A percentile compares a stretch with the other conserved stretches of the same genome.
phyloP scores from a whole-genome alignment of 1,139 yeast species.

The Candida labiduridarum region DNA sequence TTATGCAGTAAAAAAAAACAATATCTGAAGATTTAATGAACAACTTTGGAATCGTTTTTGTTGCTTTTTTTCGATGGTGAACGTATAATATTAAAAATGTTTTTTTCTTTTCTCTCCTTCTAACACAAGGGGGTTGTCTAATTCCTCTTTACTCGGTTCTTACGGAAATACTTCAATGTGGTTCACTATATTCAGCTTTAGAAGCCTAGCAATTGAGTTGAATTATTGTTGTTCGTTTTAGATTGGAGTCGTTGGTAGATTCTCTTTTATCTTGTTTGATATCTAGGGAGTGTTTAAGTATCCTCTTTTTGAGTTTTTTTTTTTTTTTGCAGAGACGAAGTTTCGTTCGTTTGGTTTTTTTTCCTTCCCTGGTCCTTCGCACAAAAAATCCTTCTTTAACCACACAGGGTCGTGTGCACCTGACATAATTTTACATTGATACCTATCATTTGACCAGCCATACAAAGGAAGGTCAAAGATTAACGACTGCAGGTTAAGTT shows the following conservation, averaged over 20 bases:
- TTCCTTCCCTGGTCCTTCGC: not conserved
- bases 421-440: not conserved
- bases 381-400: too few relatives aligned
- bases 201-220: not conserved
- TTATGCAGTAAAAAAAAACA: not conserved
- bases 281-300: not conserved
- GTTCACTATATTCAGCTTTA: not conserved
- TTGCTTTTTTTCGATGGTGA: not conserved
- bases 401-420: not conserved
- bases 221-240: not conserved
- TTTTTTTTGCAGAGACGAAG: not conserved
- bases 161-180: not conserved
- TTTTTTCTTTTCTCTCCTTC: not conserved
- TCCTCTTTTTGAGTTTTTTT: not conserved
- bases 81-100: not conserved
- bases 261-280: not conserved
- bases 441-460: not conserved
- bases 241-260: not conserved
- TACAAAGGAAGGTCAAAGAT: not conserved
- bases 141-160: not conserved
- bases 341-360: not conserved
- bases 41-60: not conserved
- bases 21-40: not conserved
- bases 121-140: not conserved
- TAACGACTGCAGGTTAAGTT: not conserved